Evolutionary conservation across 2,329 filamentous ascomycete species (phyloP).

Genomic region (Aspergillus terreus): DNA sequence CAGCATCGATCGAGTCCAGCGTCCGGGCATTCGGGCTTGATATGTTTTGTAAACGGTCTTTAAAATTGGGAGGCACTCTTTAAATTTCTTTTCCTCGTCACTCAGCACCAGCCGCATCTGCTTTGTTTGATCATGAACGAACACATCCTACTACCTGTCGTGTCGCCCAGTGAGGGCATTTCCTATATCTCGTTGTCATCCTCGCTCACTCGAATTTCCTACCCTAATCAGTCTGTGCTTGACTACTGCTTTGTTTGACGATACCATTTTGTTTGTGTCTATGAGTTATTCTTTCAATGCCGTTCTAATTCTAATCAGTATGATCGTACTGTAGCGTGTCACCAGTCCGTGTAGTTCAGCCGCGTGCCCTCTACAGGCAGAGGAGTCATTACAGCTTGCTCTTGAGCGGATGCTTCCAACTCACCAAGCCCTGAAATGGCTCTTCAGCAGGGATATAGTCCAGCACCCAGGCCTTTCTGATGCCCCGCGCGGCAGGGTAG

Average conservation of each 20-base stretch:
- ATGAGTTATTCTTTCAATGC: background rate
- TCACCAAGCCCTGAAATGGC: background rate
- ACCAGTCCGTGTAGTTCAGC: too few relatives aligned
- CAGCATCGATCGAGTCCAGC: background rate
- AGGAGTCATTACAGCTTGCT: too few relatives aligned
- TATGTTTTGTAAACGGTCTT: background rate
- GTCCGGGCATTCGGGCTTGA: background rate
- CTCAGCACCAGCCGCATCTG: too few relatives aligned
- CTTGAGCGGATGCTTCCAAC: too few relatives aligned
- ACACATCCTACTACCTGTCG: too few relatives aligned
- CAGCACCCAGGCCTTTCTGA: background rate
- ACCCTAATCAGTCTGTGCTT: background rate
- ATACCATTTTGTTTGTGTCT: constrained; percentile 19
- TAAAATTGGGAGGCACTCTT: background rate
- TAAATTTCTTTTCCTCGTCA: background rate
- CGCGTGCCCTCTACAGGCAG: too few relatives aligned
- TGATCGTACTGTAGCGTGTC: background rate
- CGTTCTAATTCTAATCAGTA: too few relatives aligned
- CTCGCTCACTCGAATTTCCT: background rate
- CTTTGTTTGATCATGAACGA: too few relatives aligned
- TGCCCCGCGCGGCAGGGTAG: background rate
- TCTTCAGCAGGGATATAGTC: background rate
- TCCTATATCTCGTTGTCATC: background rate
- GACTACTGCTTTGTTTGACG: constrained; percentile 8
- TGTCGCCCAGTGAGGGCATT: background rate